Evolutionary conservation across 495 filamentous ascomycete species (phyloP), one percentile per base, ranked within the genome.

Genomic region (Penicillium psychrofluorescens): DNA sequence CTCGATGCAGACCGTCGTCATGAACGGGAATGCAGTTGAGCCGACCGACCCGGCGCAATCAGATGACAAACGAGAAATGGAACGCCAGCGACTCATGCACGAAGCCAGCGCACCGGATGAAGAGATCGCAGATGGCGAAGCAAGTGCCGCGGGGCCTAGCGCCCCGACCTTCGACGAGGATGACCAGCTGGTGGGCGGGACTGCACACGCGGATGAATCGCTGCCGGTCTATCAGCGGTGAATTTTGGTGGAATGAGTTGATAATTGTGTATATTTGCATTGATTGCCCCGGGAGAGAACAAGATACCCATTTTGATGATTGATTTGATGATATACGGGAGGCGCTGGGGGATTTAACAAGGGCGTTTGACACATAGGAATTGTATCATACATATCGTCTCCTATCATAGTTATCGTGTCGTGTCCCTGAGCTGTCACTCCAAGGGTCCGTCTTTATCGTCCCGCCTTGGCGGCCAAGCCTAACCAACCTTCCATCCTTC

Each of bases 1-100:
- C 39, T 74, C 71, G 2, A 39, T 66, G 22, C 64, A 74, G 45
- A 69, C 66, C 1, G 53, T 68, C 8, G 54, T 70, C 14, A 31
- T 45, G 10, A 58, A 61, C 29, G 51, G 55, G 8, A 30, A 45
- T 33, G 11, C 41, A 13, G 35, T 39, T 12, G 54, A 51, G 10
- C 53, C 66, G 2, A 51, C 48, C 8, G 56, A 50, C 11, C 44
- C 58, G 13, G 45, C 58, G 15, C 49, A 41, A 1, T 45, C 48
- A 11, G 86, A 89, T 15, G 90, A 95, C 56, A 95, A 95, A 59
- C 81, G 85, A 53, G 91, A 95, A 54, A 71, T 88, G 14, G 87
- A 95, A 55, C 78, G 86, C 6, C 80, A 75, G 38, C 74, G 87
- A 44, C 63, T 95, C 5, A 66, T 90, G 38, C 74, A 75, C 46